phyloP scores from a whole-genome alignment of 345 rosid species.

The Pseudoturritis turrita region DNA sequence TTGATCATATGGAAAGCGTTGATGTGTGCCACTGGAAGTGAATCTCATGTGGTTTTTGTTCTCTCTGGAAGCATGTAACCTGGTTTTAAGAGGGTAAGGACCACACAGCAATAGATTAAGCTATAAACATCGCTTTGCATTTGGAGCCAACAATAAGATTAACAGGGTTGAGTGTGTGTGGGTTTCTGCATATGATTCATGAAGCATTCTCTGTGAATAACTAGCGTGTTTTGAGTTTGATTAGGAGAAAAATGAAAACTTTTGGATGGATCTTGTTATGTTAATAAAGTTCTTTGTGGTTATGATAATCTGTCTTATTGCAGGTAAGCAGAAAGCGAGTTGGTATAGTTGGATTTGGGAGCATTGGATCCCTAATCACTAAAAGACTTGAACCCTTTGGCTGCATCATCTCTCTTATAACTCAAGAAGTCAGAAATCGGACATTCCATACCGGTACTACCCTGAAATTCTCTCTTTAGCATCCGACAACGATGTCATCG shows the following conservation, averaged over 20 bases:
- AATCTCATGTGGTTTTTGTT: too few species aligned
- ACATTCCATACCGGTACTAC: not conserved
- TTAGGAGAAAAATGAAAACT: not conserved
- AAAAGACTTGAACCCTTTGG: constrained; percentile 28
- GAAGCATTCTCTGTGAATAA: not conserved
- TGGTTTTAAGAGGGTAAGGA: not conserved
- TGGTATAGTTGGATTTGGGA: constrained; percentile 30
- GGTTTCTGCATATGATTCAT: not conserved
- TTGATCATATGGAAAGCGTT: too few species aligned
- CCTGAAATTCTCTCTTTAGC: constrained; percentile 26
- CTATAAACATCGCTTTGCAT: too few species aligned
- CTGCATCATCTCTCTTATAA: constrained; percentile 25
- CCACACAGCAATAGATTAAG: not conserved
- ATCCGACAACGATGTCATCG: constrained; percentile 13
- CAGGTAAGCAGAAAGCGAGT: constrained; percentile 29
- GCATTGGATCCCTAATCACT: constrained; percentile 14
- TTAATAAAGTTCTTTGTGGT: not conserved
- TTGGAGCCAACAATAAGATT: not conserved
- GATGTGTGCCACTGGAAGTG: too few species aligned
- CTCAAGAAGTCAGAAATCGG: constrained; percentile 19
- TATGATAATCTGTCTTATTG: not conserved
- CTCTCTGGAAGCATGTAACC: too few species aligned
- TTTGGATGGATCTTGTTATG: not conserved
- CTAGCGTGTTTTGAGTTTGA: not conserved
- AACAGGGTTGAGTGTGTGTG: not conserved